These are phyloP conservation scores for Acacia crassicarpa DNA, from an alignment of 306 rosid species.

Conservation along the genomic window DNA sequence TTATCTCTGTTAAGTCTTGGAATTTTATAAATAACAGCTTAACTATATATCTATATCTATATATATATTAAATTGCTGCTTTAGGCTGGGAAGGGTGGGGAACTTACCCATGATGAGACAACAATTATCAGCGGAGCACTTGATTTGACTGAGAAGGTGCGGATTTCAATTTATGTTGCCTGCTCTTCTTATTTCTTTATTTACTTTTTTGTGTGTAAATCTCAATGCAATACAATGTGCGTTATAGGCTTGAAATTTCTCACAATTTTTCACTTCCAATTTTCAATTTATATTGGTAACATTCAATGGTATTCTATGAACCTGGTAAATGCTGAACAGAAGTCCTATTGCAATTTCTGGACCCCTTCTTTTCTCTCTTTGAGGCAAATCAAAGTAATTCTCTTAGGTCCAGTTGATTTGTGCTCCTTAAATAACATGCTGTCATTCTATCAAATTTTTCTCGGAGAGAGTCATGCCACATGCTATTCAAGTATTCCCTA, in stretches of 20 bases:
- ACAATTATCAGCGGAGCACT: slow-evolving; percentile 95
- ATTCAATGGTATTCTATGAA: slow-evolving; percentile 10
- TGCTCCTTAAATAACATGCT: background rate
- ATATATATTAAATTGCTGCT: background rate
- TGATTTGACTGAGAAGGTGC: slow-evolving; percentile 91
- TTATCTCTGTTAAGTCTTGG: background rate
- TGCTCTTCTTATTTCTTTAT: background rate
- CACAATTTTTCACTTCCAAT: slow-evolving; percentile 12
- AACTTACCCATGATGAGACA: slow-evolving; percentile 94
- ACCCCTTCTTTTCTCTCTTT: background rate
- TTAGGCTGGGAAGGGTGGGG: slow-evolving; percentile 99
- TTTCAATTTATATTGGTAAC: slow-evolving; percentile 11
- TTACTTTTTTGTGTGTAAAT: background rate
- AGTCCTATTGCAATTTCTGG: background rate
- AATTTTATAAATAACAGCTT: slow-evolving; percentile 5
- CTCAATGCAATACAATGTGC: background rate
- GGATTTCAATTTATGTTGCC: background rate
- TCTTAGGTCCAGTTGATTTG: slow-evolving; percentile 11
- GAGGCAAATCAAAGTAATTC: slow-evolving; percentile 12
- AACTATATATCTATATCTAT: background rate
- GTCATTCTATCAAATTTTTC: background rate
- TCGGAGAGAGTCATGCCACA: slow-evolving; percentile 1
- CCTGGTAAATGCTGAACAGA: slow-evolving; percentile 14
- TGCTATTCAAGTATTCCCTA: slow-evolving; percentile 8
- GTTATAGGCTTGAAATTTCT: slow-evolving; percentile 8